Evolutionary conservation across 2,329 filamentous ascomycete species (phyloP).

Genomic region (Alternaria angustiovoidea): DNA sequence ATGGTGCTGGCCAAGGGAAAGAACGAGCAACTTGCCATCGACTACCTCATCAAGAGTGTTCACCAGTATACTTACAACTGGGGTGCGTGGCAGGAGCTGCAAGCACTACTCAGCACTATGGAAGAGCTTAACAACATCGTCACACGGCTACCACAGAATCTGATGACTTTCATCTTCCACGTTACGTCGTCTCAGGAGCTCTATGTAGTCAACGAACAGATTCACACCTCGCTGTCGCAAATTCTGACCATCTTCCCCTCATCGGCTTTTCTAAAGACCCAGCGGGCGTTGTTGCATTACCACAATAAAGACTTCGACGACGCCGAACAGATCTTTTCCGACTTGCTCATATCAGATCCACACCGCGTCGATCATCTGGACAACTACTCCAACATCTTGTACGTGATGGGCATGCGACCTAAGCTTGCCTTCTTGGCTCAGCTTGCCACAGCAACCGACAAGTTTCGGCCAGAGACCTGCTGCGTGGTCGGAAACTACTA

Average conservation of each 20-base stretch:
- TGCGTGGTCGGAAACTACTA: slow-evolving; percentile 98
- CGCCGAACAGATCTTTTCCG: slow-evolving; percentile 69
- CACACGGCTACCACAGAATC: slow-evolving; percentile 81
- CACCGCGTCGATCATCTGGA: slow-evolving; percentile 87
- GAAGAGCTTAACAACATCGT: slow-evolving; percentile 83
- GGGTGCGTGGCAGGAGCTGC: slow-evolving; percentile 95
- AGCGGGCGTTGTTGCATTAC: slow-evolving; percentile 86
- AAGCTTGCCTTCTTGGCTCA: slow-evolving; percentile 94
- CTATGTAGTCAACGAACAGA: slow-evolving; percentile 80
- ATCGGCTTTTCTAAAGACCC: slow-evolving; percentile 89
- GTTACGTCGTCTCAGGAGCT: slow-evolving; percentile 90
- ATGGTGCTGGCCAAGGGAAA: slow-evolving; percentile 90
- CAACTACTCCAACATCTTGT: slow-evolving; percentile 96
- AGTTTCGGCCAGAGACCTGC: slow-evolving; percentile 95
- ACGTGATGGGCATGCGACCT: slow-evolving; percentile 86
- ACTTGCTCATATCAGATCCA: slow-evolving; percentile 73
- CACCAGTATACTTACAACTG: slow-evolving; percentile 94
- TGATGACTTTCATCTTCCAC: slow-evolving; percentile 94
- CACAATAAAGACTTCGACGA: slow-evolving; percentile 81
- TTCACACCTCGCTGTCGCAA: slow-evolving; percentile 78
- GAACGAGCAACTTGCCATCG: slow-evolving; percentile 83
- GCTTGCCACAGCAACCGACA: slow-evolving; percentile 88
- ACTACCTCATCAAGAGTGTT: slow-evolving; percentile 87
- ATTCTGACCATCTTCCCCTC: slow-evolving; percentile 84
- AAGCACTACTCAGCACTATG: slow-evolving; percentile 76